Percentiles rank a stretch among this genome's conserved stretches.
Conservation (phyloP, 192 early-diverging fungal genomes). For the Lunasporangiospora selenospora region DNA sequence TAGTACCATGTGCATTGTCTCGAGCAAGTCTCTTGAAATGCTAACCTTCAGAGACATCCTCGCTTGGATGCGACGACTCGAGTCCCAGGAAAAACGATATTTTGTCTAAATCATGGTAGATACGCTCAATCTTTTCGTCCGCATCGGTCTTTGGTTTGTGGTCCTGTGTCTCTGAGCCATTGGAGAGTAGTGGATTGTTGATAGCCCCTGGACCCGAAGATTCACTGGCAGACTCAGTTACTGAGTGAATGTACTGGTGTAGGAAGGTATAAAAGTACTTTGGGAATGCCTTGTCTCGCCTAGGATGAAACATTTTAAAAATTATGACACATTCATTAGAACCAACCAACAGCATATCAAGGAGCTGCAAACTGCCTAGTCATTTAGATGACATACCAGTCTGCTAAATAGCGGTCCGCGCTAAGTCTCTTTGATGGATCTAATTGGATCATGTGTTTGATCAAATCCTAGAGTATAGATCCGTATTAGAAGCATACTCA, state of each 20-base stretch:
- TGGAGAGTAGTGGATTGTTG: slow-evolving; percentile 18
- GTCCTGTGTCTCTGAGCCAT: slow-evolving; percentile 1
- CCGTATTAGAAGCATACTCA: too few relatives aligned
- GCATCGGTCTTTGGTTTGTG: slow-evolving; percentile 55
- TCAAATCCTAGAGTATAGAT: slow-evolving; percentile 58
- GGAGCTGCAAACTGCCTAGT: neutral
- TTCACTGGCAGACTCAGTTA: slow-evolving; percentile 59
- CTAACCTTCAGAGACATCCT: too few relatives aligned
- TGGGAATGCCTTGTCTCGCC: slow-evolving; percentile 80
- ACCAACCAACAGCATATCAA: neutral
- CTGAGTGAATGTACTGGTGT: slow-evolving; percentile 70
- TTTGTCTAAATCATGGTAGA: slow-evolving; percentile 78
- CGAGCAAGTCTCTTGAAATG: too few relatives aligned
- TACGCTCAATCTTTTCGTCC: slow-evolving; percentile 78
- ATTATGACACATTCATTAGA: too few relatives aligned
- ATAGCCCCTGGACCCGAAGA: slow-evolving; percentile 15
- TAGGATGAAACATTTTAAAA: slow-evolving; percentile 6
- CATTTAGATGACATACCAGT: slow-evolving; percentile 60
- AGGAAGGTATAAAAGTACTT: slow-evolving; percentile 77
- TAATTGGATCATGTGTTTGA: slow-evolving; percentile 89
- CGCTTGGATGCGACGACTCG: slow-evolving; percentile 10
- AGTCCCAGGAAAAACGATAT: slow-evolving; percentile 65
- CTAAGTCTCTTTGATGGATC: slow-evolving; percentile 76
- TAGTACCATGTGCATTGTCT: too few relatives aligned
- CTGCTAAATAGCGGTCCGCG: slow-evolving; percentile 77